Evolutionary conservation across 345 rosid genomes (phyloP), one percentile per base, ranked within the genome.

Genomic region (Ricinus communis): DNA sequence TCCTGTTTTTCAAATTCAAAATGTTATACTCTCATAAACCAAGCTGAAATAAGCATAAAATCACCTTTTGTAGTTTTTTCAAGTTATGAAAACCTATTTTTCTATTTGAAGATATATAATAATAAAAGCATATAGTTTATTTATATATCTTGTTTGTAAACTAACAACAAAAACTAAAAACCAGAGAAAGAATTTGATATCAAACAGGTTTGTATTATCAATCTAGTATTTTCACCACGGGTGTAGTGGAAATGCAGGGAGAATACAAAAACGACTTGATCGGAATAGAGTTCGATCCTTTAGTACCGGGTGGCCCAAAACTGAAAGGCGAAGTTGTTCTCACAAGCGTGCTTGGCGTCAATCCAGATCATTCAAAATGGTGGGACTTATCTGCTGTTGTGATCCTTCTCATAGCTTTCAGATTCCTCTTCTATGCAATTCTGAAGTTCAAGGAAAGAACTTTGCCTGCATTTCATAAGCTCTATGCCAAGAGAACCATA

Each of bases 221-320:
- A 59, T 45, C 38, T 22, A 62, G 66, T 25, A 14, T 15, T 60
- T 67, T 66, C 56, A 47, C 53, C 18, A 25, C 50, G 33, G 47
- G 11, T 68, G 27, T 25, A 24, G 53, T 62, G 67, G 31, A 12
- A 64, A 65, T 77, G 78, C 64, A 94, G 96, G 97, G 90, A 10
- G 92, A 86, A 13, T 86, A 85, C 86, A 91, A 94, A 83, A 90
- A 94, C 54, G 92, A 88, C 69, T 77, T 94, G 77, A 75, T 90
- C 1, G 96, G 98, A 24, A 76, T 84, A 0, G 96, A 88, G 77
- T 94, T 94, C 61, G 95, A 94, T 28, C 82, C 95, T 6, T 24
- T 86, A 9, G 70, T 85, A n/a, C 91, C 95, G 0, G 88, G 89
- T 2, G 85, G 58, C 14, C 87, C 87, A 3, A 94, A 82, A 65